Conservation (phyloP, 2,329 filamentous ascomycete genomes). For the Chrysoporthe cubensis region DNA sequence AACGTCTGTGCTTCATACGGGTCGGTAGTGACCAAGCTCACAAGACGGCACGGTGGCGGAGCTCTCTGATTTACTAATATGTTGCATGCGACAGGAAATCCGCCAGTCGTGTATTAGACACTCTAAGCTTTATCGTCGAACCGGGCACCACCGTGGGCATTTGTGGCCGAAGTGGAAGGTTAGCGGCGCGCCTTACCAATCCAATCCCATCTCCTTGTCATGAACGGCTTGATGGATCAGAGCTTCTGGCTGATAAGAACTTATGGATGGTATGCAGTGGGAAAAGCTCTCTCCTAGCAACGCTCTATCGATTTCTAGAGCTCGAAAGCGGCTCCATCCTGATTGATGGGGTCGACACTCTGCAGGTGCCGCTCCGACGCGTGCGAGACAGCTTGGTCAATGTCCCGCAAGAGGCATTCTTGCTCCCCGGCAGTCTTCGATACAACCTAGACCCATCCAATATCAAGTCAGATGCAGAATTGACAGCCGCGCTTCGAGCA, state of each 20-base stretch:
- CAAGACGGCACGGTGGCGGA: not conserved
- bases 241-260: not conserved
- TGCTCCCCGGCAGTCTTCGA: constrained; percentile 29
- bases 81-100: not conserved
- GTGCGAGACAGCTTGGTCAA: constrained; percentile 29
- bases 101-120: constrained; percentile 31
- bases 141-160: constrained; percentile 6
- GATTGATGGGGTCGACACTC: constrained; percentile 27
- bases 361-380: constrained; percentile 41
- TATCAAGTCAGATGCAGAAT: constrained; percentile 20
- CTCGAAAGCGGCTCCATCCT: constrained; percentile 22
- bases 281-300: constrained; percentile 29
- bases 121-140: constrained; percentile 36
- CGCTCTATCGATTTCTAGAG: constrained; percentile 29
- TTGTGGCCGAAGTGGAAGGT: constrained; percentile 6
- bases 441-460: constrained; percentile 29
- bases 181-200: not conserved
- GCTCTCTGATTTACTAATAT: not conserved
- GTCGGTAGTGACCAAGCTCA: not conserved
- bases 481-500: constrained; percentile 21
- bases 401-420: constrained; percentile 31
- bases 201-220: not conserved
- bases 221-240: not conserved
- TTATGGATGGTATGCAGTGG: constrained; percentile 19
- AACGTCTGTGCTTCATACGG: not conserved